phyloP scores from a whole-genome alignment of 345 rosid genomes.

The Reutealis trisperma region DNA sequence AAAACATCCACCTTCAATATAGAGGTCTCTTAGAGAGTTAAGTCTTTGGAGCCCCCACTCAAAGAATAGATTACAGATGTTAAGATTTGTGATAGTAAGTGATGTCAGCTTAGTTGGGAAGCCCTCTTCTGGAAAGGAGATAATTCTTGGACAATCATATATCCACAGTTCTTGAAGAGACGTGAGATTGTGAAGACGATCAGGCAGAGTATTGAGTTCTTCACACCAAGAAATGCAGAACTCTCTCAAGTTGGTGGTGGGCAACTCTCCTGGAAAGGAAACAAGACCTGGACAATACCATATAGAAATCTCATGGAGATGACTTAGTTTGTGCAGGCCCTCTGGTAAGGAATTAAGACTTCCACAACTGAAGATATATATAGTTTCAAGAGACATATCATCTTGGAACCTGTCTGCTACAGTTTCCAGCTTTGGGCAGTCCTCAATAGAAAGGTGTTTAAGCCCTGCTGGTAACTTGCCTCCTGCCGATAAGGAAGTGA shows the following conservation, averaged over 20 bases:
- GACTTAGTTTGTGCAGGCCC: background rate
- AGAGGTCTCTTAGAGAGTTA: background rate
- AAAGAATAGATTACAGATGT: background rate
- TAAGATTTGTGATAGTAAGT: background rate
- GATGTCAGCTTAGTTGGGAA: background rate
- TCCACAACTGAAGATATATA: background rate
- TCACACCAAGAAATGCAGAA: slow-evolving; percentile 3
- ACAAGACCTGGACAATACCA: background rate
- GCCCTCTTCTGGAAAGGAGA: slow-evolving; percentile 4
- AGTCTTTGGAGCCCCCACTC: slow-evolving; percentile 2
- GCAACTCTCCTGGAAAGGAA: background rate
- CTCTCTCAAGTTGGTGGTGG: background rate
- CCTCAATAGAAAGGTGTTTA: background rate
- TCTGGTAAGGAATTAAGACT: background rate
- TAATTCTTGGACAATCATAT: background rate
- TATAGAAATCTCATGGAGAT: background rate
- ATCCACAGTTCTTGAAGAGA: background rate
- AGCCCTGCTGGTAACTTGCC: background rate
- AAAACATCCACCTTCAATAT: background rate
- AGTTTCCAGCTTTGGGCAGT: background rate
- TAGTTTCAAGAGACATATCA: background rate
- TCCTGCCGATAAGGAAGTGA: background rate
- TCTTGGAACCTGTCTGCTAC: background rate
- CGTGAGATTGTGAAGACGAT: background rate
- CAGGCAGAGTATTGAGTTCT: background rate